Evolutionary conservation across 2,329 filamentous ascomycete species (phyloP).

Genomic region (Nothopassalora personata): DNA sequence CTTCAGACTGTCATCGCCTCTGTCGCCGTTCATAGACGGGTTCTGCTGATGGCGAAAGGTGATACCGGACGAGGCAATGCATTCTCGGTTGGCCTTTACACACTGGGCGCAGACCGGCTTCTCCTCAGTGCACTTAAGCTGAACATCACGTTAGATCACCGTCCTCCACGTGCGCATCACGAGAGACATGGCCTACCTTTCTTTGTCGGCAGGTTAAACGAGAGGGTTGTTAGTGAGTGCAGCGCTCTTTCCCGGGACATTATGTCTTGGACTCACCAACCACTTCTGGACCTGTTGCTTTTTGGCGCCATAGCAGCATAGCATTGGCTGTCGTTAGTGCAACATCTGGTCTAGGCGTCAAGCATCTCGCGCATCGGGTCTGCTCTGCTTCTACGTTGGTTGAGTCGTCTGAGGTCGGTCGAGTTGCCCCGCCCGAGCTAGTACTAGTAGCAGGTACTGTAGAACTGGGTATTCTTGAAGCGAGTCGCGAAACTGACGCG

Average conservation of each 20-base stretch:
- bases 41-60: slow-evolving; percentile 66
- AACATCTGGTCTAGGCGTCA: too few species aligned
- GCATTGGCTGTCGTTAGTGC: neutral
- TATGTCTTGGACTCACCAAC: neutral
- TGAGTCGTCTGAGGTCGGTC: neutral
- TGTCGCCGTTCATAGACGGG: slow-evolving; percentile 58
- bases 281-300: neutral
- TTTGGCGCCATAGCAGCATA: neutral
- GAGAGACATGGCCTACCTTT: slow-evolving; percentile 22
- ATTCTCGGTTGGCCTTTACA: slow-evolving; percentile 55
- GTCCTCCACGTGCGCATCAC: neutral
- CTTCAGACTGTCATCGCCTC: slow-evolving; percentile 45
- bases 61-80: slow-evolving; percentile 56
- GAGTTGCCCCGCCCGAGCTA: neutral
- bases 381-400: neutral
- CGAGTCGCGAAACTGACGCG: neutral
- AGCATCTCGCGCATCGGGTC: too few species aligned
- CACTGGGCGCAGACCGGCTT: slow-evolving; percentile 59
- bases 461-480: too few species aligned
- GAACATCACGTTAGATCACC: neutral
- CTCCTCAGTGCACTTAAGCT: slow-evolving; percentile 62
- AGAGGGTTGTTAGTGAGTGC: neutral
- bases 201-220: slow-evolving; percentile 31
- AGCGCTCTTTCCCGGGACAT: neutral
- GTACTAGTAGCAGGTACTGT: too few species aligned